Conservation (phyloP, 129 eudicot species). For the Artemisia annua region DNA sequence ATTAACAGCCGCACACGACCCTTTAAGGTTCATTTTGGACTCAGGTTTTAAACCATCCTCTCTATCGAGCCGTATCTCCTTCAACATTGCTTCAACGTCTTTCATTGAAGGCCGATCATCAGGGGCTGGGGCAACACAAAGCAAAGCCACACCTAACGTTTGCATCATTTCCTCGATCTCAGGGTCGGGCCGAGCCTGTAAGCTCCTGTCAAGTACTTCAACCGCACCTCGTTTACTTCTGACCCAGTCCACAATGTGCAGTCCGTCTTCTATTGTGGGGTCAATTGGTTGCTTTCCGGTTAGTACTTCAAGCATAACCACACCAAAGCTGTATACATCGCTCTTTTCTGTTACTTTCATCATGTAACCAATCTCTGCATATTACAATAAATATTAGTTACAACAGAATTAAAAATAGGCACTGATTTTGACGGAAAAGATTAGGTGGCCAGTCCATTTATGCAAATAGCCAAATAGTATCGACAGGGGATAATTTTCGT, state of each 20-base stretch:
- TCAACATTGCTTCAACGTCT: slow-evolving; percentile 85
- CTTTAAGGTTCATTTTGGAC: slow-evolving; percentile 42
- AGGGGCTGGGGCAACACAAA: slow-evolving; percentile 75
- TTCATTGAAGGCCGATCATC: slow-evolving; percentile 95
- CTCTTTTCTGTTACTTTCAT: slow-evolving; percentile 97
- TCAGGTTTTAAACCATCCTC: slow-evolving; percentile 64
- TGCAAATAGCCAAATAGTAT: no score
- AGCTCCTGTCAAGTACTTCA: slow-evolving; percentile 58
- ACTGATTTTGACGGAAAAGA: not conserved
- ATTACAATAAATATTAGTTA: slow-evolving; percentile 2
- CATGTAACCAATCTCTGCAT: slow-evolving; percentile 92
- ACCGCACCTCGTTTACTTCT: slow-evolving; percentile 56
- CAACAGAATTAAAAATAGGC: not conserved
- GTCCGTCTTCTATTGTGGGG: slow-evolving; percentile 91
- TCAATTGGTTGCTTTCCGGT: slow-evolving; percentile 97
- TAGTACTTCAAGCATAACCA: slow-evolving; percentile 80
- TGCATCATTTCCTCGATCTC: slow-evolving; percentile 94
- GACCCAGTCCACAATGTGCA: slow-evolving; percentile 93
- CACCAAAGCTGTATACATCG: slow-evolving; percentile 96
- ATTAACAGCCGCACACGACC: slow-evolving; percentile 29
- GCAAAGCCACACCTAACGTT: slow-evolving; percentile 85
- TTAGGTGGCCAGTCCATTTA: no score
- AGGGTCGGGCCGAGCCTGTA: slow-evolving; percentile 52
- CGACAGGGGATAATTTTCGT: no score
- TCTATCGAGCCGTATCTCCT: slow-evolving; percentile 57